These are phyloP conservation scores for Melocanna baccifera DNA, from an alignment of 176 grass and related monocot genomes.

Conservation along the genomic window DNA sequence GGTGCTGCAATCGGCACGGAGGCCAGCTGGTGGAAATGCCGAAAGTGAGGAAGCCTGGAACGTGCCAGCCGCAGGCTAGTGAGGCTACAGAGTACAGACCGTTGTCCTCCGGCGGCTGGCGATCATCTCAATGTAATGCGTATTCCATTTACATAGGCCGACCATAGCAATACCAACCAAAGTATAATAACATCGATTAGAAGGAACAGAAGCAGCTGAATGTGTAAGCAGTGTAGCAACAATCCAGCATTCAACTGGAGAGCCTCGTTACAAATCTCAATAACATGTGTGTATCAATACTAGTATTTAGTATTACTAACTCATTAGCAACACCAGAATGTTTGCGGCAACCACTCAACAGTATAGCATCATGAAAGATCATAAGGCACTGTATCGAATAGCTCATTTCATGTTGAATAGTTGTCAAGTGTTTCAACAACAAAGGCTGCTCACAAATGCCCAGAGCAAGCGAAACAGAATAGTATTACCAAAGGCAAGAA, in stretches of 20 bases:
- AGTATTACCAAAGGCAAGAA: slow-evolving; percentile 34
- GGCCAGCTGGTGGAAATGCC: too few relatives aligned
- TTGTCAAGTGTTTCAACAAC: slow-evolving; percentile 22
- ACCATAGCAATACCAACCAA: too few relatives aligned
- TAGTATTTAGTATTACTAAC: neutral
- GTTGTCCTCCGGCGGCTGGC: too few relatives aligned
- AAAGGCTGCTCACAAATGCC: slow-evolving; percentile 37
- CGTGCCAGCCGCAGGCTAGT: too few relatives aligned
- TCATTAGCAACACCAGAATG: neutral
- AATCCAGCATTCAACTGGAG: neutral
- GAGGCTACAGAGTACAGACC: too few relatives aligned
- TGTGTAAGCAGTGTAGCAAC: too few relatives aligned
- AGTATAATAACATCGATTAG: too few relatives aligned
- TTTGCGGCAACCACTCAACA: slow-evolving; percentile 1
- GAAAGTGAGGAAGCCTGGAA: too few relatives aligned
- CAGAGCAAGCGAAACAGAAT: slow-evolving; percentile 41
- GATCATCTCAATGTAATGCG: too few relatives aligned
- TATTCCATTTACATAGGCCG: too few relatives aligned
- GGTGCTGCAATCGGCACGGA: too few relatives aligned
- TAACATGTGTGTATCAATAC: neutral
- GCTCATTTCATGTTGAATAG: slow-evolving; percentile 29
- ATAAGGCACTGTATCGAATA: slow-evolving; percentile 17
- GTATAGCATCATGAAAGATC: neutral
- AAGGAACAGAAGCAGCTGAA: too few relatives aligned
- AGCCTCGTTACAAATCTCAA: neutral